phyloP scores from a whole-genome alignment of 75 land plant genomes.

The Ceratopteris richardii region DNA sequence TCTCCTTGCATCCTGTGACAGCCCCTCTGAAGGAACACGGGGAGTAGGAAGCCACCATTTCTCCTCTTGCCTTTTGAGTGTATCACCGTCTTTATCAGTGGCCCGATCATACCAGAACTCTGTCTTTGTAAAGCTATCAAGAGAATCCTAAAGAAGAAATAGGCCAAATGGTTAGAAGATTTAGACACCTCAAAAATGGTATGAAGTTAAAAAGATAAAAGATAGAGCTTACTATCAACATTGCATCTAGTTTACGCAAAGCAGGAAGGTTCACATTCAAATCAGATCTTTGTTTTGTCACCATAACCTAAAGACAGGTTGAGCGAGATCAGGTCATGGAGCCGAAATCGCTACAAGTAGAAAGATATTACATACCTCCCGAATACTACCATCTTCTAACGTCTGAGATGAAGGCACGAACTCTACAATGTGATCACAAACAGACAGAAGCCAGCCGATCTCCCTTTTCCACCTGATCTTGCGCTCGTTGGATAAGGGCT shows the following conservation, averaged over 20 bases:
- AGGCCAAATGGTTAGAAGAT: no score
- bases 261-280: neutral
- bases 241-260: neutral
- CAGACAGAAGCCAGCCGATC: constrained; percentile 69
- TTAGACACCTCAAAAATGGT: no score
- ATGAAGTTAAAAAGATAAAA: no score
- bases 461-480: constrained; percentile 57
- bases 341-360: no score
- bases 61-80: constrained; percentile 59
- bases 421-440: constrained; percentile 69
- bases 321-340: neutral
- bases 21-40: constrained; percentile 58
- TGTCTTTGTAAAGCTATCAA: constrained; percentile 28
- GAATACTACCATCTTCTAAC: constrained; percentile 42
- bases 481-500: constrained; percentile 44
- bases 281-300: no score
- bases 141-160: constrained; percentile 46
- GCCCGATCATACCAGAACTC: constrained; percentile 47
- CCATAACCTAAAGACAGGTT: no score
- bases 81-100: constrained; percentile 13
- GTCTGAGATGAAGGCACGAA: constrained; percentile 51
- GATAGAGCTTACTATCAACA: neutral
- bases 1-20: constrained; percentile 59
- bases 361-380: constrained; percentile 39
- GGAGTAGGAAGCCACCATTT: constrained; percentile 97